Evolutionary conservation across 1,139 yeast species (phyloP).

Genomic region (Candida tunisiensis): DNA sequence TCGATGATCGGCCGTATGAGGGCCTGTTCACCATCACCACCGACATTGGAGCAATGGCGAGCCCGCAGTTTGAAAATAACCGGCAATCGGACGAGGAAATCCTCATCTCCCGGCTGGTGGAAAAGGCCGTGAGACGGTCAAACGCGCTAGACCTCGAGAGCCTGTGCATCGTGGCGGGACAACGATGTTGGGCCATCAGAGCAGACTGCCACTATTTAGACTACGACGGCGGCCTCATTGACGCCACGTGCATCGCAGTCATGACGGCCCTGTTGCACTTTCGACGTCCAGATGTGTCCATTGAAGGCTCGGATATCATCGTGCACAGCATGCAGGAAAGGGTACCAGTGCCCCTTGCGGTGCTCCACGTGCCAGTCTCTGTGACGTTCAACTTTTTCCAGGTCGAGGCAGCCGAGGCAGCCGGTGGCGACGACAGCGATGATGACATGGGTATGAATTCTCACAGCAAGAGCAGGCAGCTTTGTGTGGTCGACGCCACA

Average conservation of each 20-base stretch:
- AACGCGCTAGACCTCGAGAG: constrained; percentile 84
- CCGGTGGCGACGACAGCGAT: constrained; percentile 12
- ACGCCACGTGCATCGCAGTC: constrained; percentile 81
- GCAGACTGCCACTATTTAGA: constrained; percentile 83
- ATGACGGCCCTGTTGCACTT: constrained; percentile 75
- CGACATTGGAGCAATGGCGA: constrained; percentile 81
- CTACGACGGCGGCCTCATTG: constrained; percentile 85
- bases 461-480: constrained; percentile 1
- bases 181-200: constrained; percentile 75
- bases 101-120: constrained; percentile 63
- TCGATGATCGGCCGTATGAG: constrained; percentile 86
- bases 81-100: constrained; percentile 65
- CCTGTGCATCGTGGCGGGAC: constrained; percentile 80
- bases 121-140: constrained; percentile 79
- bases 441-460: constrained; percentile 46
- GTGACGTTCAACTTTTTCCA: constrained; percentile 79
- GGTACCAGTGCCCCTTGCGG: constrained; percentile 72
- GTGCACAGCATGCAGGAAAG: constrained; percentile 62
- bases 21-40: constrained; percentile 75
- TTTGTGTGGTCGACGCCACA: constrained; percentile 51
- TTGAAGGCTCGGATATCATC: constrained; percentile 51
- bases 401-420: constrained; percentile 4
- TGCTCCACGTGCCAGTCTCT: constrained; percentile 81
- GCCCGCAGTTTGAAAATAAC: constrained; percentile 63
- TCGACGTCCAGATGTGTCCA: constrained; percentile 67